phyloP scores from a whole-genome alignment of 768 basidiomycete species.

The Tulasnella sp. region DNA sequence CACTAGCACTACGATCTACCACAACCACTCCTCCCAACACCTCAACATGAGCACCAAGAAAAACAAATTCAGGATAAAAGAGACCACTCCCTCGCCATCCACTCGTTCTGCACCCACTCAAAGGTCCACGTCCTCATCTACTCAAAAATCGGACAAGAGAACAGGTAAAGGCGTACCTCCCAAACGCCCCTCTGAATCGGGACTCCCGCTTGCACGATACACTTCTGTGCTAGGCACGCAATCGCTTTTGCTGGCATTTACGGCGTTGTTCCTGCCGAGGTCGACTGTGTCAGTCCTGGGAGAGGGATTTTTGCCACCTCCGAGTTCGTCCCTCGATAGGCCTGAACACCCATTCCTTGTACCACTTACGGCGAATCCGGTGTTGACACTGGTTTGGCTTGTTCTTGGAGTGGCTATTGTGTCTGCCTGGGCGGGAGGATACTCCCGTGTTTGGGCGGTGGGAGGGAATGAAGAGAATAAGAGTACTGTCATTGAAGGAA shows the following conservation, averaged over 20 bases:
- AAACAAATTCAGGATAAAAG: no score
- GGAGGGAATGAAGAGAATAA: slow-evolving; percentile 24
- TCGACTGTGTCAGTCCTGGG: background rate
- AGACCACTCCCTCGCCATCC: no score
- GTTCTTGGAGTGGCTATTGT: slow-evolving; percentile 41
- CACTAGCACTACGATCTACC: no score
- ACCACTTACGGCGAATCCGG: slow-evolving; percentile 48
- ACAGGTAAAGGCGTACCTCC: no score
- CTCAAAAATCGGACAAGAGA: no score
- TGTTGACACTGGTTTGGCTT: slow-evolving; percentile 44
- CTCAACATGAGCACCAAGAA: no score
- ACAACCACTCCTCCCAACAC: no score
- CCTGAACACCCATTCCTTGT: slow-evolving; percentile 63
- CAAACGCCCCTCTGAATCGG: no score
- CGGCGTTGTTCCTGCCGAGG: slow-evolving; percentile 53
- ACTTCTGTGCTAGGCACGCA: slow-evolving; percentile 57
- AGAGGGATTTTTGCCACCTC: background rate
- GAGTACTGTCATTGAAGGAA: slow-evolving; percentile 31
- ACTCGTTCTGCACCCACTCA: no score
- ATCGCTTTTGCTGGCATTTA: slow-evolving; percentile 49
- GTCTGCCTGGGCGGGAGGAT: slow-evolving; percentile 61
- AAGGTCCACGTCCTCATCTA: no score
- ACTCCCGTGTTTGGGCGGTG: slow-evolving; percentile 46
- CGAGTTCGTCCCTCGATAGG: slow-evolving; percentile 31
- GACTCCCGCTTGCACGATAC: slow-evolving; percentile 44